phyloP scores from a whole-genome alignment of 495 filamentous ascomycete genomes.

The Aspergillus sparsus region DNA sequence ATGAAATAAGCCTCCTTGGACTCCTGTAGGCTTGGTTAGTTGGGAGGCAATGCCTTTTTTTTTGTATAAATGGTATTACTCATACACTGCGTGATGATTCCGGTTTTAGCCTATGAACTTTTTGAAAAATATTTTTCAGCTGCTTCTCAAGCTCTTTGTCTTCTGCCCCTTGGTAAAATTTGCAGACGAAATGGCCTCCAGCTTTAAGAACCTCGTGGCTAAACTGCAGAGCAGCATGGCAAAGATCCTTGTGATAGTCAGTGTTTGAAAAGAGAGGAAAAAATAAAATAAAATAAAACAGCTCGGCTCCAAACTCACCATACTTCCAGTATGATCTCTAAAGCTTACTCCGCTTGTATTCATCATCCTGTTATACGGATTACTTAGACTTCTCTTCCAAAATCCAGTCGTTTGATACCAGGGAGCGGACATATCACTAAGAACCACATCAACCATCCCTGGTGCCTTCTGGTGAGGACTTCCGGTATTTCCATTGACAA shows the following conservation, averaged over 20 bases:
- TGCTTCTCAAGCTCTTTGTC: slow-evolving; percentile 74
- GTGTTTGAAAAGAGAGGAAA: background rate
- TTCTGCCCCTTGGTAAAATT: slow-evolving; percentile 91
- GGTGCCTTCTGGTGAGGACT: slow-evolving; percentile 17
- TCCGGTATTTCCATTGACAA: background rate
- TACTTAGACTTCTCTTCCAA: slow-evolving; percentile 83
- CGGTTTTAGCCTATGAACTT: slow-evolving; percentile 84
- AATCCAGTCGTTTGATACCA: slow-evolving; percentile 78
- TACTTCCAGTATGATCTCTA: slow-evolving; percentile 89
- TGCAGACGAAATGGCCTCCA: slow-evolving; percentile 90
- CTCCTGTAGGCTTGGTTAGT: slow-evolving; percentile 59
- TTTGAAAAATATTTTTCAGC: slow-evolving; percentile 71
- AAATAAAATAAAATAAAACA: background rate
- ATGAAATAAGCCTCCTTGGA: slow-evolving; percentile 89
- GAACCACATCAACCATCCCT: slow-evolving; percentile 83
- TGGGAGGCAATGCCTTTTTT: background rate
- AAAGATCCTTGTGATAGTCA: slow-evolving; percentile 66
- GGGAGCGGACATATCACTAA: slow-evolving; percentile 99
- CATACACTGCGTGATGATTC: slow-evolving; percentile 83
- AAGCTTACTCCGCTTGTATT: slow-evolving; percentile 88
- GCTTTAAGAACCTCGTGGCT: slow-evolving; percentile 76
- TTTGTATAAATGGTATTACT: background rate
- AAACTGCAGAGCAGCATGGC: slow-evolving; percentile 79
- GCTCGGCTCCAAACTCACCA: slow-evolving; percentile 60
- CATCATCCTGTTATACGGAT: slow-evolving; percentile 97